Percentiles rank a stretch among this genome's conserved stretches.
Evolutionary conservation across 208 protist species (phyloP).

Genomic region (Wallacemonas sp.): DNA sequence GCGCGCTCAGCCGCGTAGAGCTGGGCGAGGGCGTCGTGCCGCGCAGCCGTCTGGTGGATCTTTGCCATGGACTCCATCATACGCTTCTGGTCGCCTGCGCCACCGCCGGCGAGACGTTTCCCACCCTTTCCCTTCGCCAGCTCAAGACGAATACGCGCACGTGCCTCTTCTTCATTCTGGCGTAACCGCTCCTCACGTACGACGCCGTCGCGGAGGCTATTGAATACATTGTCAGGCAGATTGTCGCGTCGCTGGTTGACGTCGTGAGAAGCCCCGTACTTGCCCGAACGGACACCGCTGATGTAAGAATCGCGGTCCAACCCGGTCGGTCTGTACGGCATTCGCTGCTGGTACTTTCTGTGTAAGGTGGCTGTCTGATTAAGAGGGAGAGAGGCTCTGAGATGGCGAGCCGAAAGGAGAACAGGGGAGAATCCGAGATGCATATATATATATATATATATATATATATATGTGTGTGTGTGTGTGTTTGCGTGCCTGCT

Average conservation of each 20-base stretch:
- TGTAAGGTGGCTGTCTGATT: neutral
- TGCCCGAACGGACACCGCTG: constrained; percentile 66
- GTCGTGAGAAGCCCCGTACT: constrained; percentile 68
- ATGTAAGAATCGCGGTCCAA: constrained; percentile 86
- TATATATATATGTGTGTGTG: no score
- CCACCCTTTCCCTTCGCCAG: constrained; percentile 31
- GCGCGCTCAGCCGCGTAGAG: constrained; percentile 62
- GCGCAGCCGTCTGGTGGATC: constrained; percentile 22
- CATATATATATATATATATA: no score
- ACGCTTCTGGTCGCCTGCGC: constrained; percentile 25
- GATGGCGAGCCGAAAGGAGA: constrained; percentile 13
- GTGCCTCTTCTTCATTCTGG: constrained; percentile 54
- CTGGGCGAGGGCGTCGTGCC: constrained; percentile 57
- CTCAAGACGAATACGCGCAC: constrained; percentile 44
- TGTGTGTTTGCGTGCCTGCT: no score
- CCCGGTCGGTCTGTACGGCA: constrained; percentile 68
- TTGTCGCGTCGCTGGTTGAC: constrained; percentile 85
- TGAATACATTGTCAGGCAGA: constrained; percentile 83
- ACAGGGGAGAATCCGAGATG: no score
- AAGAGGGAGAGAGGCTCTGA: constrained; percentile 9
- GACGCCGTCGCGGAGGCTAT: constrained; percentile 66
- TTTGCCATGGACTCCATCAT: constrained; percentile 33
- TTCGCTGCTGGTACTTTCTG: constrained; percentile 4
- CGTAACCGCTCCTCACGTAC: constrained; percentile 67
- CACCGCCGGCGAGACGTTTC: constrained; percentile 48